Evolutionary conservation across 768 basidiomycete genomes (phyloP), one percentile per base, ranked within the genome.

Genomic region (Tephrocybe rancida): DNA sequence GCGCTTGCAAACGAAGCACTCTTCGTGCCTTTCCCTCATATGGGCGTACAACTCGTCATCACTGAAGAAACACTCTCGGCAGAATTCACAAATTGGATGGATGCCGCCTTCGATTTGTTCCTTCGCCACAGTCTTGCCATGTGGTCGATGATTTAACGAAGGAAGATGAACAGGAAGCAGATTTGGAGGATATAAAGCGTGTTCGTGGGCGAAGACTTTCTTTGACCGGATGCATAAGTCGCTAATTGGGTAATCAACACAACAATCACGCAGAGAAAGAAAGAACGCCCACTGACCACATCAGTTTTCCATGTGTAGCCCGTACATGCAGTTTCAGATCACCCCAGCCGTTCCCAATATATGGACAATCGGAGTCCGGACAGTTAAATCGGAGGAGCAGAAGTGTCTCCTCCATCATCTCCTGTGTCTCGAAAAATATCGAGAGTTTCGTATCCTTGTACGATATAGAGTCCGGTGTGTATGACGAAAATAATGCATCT

Each of bases 151-250:
- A 21, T 73, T 74, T 64, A 86, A 78, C 0, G 91, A 90, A 0
- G 95, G 95, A 4, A 96, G 75, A 67, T 98, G 95, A 3, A 82
- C 54, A 6, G 82, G 75, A 3, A 96, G 68, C 5, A 76, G 49
- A 73, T 64, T 86, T 56, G 67, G 79, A 1, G 85, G 76, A 66
- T 96, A 99, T 24, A 97, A 67, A 1, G 86, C 82, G 64, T 98
- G 96, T 68, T 99, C 96, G 70, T 99, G 95, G 1, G 92, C 78
- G 67, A 99, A 99, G 34, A 98, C 89, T 61, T 97, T 97, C 73
- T 98, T 95, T 68, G 80, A 80, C 46, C 86, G 80, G 51, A 94
- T 85, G 66, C 97, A 99, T 1, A 99, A 67, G 60, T 93, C 92
- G 62, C 92, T 95, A 53, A 14, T n/a, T 4, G 26, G 26, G n/a